Percentiles rank a stretch among this genome's conserved stretches.
Conservation (phyloP, 176 grass and related monocot species). For the Triticum urartu region DNA sequence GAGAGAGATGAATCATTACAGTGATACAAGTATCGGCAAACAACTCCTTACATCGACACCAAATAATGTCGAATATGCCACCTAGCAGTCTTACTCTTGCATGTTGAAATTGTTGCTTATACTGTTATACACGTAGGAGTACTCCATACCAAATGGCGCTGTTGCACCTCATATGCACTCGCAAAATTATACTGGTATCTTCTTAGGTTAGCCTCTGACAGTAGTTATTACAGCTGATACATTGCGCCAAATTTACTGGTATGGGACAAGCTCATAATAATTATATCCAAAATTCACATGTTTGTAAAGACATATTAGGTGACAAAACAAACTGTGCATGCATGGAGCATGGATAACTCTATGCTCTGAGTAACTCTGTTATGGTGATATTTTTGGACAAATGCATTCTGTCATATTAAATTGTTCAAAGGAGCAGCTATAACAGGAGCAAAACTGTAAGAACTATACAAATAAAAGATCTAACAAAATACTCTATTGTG, state of each 20-base stretch:
- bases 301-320: not conserved
- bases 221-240: not conserved
- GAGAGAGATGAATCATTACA: not conserved
- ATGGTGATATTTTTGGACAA: not conserved
- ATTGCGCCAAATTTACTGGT: not conserved
- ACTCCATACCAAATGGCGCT: not conserved
- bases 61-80: not conserved
- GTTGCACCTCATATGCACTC: not conserved
- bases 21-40: slow-evolving; percentile 1
- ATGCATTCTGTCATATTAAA: not conserved
- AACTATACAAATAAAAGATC: not conserved
- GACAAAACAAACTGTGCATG: not conserved
- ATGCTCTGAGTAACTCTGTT: not conserved
- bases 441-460: not conserved
- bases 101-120: not conserved
- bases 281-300: not conserved
- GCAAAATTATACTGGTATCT: not conserved
- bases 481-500: not conserved
- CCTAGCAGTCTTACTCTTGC: not conserved
- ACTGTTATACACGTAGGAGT: not conserved
- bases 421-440: not conserved
- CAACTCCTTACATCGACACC: not conserved
- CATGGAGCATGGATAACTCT: not conserved
- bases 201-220: not conserved
- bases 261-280: not conserved